phyloP scores from a whole-genome alignment of 2,329 filamentous ascomycete species.

The Exophiala sp. region DNA sequence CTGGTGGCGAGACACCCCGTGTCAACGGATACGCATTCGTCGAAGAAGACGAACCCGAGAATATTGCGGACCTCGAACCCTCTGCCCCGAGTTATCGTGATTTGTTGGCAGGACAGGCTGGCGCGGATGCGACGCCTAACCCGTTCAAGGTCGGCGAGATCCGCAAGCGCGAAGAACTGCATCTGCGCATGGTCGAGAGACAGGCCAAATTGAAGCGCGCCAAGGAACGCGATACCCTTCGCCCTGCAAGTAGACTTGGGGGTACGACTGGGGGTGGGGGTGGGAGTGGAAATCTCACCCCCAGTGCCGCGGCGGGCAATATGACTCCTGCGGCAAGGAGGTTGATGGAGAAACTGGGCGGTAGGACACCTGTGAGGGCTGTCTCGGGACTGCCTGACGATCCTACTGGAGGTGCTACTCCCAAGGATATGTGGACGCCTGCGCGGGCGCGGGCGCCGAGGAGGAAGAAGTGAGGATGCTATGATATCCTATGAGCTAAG shows the following conservation, averaged over 20 bases:
- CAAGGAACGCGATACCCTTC: constrained; percentile 21
- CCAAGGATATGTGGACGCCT: constrained; percentile 36
- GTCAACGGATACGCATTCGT: constrained; percentile 95
- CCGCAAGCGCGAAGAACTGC: constrained; percentile 70
- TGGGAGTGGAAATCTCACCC: no score
- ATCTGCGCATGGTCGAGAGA: constrained; percentile 79
- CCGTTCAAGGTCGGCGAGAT: constrained; percentile 75
- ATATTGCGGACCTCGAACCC: constrained; percentile 45
- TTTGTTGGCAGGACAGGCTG: constrained; percentile 35
- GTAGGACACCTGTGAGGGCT: constrained; percentile 31
- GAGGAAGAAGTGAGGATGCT: constrained; percentile 12
- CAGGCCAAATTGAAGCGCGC: constrained; percentile 22
- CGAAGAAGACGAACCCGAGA: constrained; percentile 59
- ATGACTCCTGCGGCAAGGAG: constrained; percentile 43
- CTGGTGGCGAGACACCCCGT: constrained; percentile 72
- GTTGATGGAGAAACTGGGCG: constrained; percentile 37
- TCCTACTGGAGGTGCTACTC: constrained; percentile 8
- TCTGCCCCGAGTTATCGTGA: constrained; percentile 39
- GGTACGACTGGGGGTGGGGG: no score
- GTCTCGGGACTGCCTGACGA: not conserved
- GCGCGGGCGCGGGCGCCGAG: constrained; percentile 27
- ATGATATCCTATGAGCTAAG: no score
- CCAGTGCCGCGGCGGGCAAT: constrained; percentile 20
- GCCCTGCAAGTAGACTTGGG: no score
- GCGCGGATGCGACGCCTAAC: constrained; percentile 53